Conservation (phyloP, 2,329 filamentous ascomycete species). For the Paecilomyces sp. region DNA sequence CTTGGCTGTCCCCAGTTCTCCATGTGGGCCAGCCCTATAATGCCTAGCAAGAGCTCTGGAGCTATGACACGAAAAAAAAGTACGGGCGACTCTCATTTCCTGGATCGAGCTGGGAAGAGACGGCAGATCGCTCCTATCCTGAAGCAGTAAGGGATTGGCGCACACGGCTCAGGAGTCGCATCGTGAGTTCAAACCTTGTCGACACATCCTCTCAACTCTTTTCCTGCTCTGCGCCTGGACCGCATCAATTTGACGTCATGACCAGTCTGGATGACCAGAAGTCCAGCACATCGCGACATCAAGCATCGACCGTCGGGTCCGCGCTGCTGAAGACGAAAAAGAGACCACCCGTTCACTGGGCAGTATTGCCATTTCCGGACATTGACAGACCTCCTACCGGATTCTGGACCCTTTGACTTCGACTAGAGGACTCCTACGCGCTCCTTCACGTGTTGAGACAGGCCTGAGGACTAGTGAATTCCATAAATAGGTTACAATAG, state of each 20-base stretch:
- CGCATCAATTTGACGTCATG: conserved; percentile 11
- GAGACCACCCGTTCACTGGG: background rate
- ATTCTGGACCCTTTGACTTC: background rate
- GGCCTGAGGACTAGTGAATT: background rate
- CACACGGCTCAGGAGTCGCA: background rate
- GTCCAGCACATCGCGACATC: background rate
- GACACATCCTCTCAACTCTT: background rate
- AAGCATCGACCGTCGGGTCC: background rate
- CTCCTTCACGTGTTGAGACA: background rate
- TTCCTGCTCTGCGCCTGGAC: background rate
- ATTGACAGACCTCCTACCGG: background rate
- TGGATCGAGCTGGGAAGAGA: background rate
- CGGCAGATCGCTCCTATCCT: background rate
- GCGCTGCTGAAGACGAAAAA: background rate
- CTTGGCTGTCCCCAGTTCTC: background rate
- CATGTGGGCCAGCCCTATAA: background rate
- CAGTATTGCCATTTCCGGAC: background rate
- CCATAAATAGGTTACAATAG: background rate
- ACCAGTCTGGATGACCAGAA: background rate
- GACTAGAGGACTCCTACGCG: background rate
- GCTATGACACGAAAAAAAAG: background rate
- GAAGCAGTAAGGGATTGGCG: background rate
- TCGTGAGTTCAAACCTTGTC: background rate
- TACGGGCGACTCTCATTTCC: background rate
- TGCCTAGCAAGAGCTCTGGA: background rate